Evolutionary conservation across 1,284 basidiomycete genomes (phyloP).

Genomic region (Apiotrichum domesticum): DNA sequence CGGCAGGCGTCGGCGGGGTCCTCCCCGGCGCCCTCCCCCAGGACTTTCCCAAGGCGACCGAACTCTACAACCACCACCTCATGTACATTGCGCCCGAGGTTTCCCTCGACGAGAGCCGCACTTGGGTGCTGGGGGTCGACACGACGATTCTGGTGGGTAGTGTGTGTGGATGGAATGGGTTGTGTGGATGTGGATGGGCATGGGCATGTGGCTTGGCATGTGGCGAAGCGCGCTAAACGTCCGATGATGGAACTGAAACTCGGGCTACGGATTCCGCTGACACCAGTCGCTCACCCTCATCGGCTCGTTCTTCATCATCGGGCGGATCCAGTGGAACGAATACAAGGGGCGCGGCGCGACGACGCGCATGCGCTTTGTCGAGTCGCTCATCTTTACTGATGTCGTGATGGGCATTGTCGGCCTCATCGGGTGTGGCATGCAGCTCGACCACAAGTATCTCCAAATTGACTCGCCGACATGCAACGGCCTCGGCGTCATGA

Average conservation of each 20-base stretch:
- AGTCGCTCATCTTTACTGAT: slow-evolving; percentile 43
- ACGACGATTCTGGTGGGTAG: slow-evolving; percentile 37
- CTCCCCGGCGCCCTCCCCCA: too few relatives aligned
- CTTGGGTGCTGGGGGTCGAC: slow-evolving; percentile 40
- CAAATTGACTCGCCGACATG: slow-evolving; percentile 29
- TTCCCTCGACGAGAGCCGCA: slow-evolving; percentile 17
- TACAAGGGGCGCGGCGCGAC: slow-evolving; percentile 35
- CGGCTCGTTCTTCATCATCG: slow-evolving; percentile 32
- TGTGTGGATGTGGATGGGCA: too few relatives aligned
- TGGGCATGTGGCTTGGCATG: too few relatives aligned
- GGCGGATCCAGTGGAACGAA: slow-evolving; percentile 34
- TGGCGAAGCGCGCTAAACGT: too few relatives aligned
- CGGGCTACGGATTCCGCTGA: background rate
- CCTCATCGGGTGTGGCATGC: slow-evolving; percentile 28
- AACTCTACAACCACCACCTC: background rate
- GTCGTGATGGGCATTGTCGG: slow-evolving; percentile 37
- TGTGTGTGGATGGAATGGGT: too few relatives aligned
- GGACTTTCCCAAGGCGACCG: too few relatives aligned
- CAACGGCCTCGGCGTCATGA: slow-evolving; percentile 39
- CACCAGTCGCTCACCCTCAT: slow-evolving; percentile 31
- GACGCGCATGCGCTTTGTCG: slow-evolving; percentile 42
- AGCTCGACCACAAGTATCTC: slow-evolving; percentile 22
- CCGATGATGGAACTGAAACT: too few relatives aligned
- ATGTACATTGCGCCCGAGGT: slow-evolving; percentile 9
- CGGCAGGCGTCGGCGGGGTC: too few relatives aligned